Percentiles rank a stretch among this genome's conserved stretches.
Conservation (phyloP, 495 filamentous ascomycete genomes). For the Trichoderma reesei region DNA sequence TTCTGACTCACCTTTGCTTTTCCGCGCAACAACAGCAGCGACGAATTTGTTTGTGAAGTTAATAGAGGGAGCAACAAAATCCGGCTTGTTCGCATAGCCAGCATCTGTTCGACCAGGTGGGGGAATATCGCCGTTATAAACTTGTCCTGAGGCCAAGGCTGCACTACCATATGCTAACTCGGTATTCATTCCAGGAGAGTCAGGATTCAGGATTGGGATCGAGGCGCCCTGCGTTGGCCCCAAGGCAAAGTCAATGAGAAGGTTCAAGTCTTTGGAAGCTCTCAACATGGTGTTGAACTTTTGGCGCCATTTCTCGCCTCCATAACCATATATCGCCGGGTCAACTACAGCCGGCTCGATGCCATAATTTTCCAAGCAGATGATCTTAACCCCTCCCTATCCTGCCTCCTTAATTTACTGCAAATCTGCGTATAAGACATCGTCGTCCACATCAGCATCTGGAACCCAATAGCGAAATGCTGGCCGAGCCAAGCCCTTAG, state of each 20-base stretch:
- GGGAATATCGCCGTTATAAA: neutral
- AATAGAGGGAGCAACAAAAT: slow-evolving; percentile 1
- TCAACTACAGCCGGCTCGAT: slow-evolving; percentile 9
- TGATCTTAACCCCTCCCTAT: slow-evolving; percentile 6
- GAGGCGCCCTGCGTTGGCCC: slow-evolving; percentile 10
- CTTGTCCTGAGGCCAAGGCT: neutral
- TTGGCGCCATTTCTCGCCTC: slow-evolving; percentile 3
- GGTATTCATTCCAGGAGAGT: slow-evolving; percentile 10
- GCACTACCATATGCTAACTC: slow-evolving; percentile 1
- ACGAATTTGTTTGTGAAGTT: slow-evolving; percentile 10
- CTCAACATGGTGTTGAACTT: slow-evolving; percentile 8
- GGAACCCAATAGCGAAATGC: slow-evolving; percentile 10
- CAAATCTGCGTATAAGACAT: slow-evolving; percentile 4
- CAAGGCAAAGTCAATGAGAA: neutral
- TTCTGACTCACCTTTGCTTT: neutral
- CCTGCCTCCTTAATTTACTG: slow-evolving; percentile 7
- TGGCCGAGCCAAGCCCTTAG: neutral
- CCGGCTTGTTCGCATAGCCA: slow-evolving; percentile 9
- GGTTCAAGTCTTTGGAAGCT: slow-evolving; percentile 2
- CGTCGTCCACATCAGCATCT: slow-evolving; percentile 7
- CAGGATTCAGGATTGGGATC: slow-evolving; percentile 6
- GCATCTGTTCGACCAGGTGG: neutral
- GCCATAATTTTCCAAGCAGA: slow-evolving; percentile 5
- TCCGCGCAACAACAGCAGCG: slow-evolving; percentile 10
- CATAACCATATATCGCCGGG: slow-evolving; percentile 9